These are phyloP conservation scores for Exophiala calicioides DNA, from an alignment of 2,329 filamentous ascomycete species.

Conservation along the genomic window DNA sequence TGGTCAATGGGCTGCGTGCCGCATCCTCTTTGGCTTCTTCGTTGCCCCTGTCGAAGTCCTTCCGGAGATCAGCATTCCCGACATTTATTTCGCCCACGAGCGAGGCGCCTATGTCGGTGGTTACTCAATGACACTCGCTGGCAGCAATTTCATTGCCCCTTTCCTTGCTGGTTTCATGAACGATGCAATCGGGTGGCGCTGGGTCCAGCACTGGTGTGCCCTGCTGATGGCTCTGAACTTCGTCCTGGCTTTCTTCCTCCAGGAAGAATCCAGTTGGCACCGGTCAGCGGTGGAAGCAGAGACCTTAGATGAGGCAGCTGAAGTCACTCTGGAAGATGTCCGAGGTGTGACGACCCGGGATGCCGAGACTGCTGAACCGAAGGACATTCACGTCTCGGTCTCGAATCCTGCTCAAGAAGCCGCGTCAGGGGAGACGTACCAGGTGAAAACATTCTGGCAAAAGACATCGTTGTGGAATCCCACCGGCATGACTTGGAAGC, in stretches of 20 bases:
- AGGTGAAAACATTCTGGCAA: neutral
- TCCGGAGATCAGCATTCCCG: constrained; percentile 44
- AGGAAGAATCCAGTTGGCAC: constrained; percentile 54
- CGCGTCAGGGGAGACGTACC: neutral
- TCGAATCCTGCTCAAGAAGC: constrained; percentile 3
- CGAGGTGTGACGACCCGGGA: neutral
- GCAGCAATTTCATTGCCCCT: constrained; percentile 35
- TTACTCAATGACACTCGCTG: constrained; percentile 17
- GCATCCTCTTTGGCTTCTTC: constrained; percentile 44
- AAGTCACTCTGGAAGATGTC: neutral
- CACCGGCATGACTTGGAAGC: too few relatives aligned
- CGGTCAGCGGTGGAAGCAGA: constrained; percentile 26
- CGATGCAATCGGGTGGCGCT: constrained; percentile 49
- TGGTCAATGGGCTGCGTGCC: constrained; percentile 51
- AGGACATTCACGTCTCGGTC: neutral
- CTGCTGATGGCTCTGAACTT: constrained; percentile 46
- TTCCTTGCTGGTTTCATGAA: constrained; percentile 51
- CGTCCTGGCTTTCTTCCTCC: constrained; percentile 52
- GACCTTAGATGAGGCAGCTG: neutral
- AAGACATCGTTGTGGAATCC: too few relatives aligned
- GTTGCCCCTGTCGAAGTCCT: constrained; percentile 45
- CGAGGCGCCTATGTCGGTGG: constrained; percentile 23
- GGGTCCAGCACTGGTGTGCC: constrained; percentile 56
- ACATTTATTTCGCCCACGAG: constrained; percentile 38
- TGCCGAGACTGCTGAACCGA: neutral